Evolutionary conservation across 108 stramenopile genomes (phyloP).

Genomic region (Discostella pseudostelligera): DNA sequence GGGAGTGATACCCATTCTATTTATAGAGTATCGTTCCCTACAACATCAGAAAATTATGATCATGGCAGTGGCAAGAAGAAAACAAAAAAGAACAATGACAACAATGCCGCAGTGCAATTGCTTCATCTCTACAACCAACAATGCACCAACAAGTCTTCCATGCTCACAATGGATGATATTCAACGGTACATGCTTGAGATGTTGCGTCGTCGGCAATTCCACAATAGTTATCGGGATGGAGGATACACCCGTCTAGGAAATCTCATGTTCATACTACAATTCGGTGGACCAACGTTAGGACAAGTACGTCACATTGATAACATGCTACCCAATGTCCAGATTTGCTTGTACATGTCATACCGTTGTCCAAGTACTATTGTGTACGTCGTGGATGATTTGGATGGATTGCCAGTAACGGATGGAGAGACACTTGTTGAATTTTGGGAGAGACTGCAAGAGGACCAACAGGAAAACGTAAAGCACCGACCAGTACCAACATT

Average conservation of each 20-base stretch:
- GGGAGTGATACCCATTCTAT: constrained; percentile 53
- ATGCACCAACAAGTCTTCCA: background rate
- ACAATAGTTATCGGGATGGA: too few relatives aligned
- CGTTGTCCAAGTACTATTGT: constrained; percentile 61
- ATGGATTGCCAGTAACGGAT: constrained; percentile 33
- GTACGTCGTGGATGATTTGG: constrained; percentile 47
- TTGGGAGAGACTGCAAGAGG: constrained; percentile 29
- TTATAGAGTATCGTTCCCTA: constrained; percentile 50
- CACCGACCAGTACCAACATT: constrained; percentile 9
- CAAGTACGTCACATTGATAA: constrained; percentile 72
- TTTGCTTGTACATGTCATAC: constrained; percentile 65
- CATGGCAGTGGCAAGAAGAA: background rate
- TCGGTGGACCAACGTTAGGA: constrained; percentile 52
- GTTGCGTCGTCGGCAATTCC: constrained; percentile 46
- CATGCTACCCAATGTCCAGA: constrained; percentile 60
- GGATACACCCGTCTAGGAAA: constrained; percentile 46
- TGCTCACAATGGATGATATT: constrained; percentile 48
- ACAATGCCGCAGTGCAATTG: constrained; percentile 31
- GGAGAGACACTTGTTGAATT: constrained; percentile 20
- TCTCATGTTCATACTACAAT: constrained; percentile 64
- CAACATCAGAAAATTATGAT: background rate
- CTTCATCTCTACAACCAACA: constrained; percentile 32
- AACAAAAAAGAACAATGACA: constrained; percentile 1
- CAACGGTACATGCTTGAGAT: constrained; percentile 59
- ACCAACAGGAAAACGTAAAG: background rate